A percentile compares a stretch with the other conserved stretches of the same genome.
Evolutionary conservation across 352 stramenopile genomes (phyloP).

Genomic region (Globisporangium megalacanthum): DNA sequence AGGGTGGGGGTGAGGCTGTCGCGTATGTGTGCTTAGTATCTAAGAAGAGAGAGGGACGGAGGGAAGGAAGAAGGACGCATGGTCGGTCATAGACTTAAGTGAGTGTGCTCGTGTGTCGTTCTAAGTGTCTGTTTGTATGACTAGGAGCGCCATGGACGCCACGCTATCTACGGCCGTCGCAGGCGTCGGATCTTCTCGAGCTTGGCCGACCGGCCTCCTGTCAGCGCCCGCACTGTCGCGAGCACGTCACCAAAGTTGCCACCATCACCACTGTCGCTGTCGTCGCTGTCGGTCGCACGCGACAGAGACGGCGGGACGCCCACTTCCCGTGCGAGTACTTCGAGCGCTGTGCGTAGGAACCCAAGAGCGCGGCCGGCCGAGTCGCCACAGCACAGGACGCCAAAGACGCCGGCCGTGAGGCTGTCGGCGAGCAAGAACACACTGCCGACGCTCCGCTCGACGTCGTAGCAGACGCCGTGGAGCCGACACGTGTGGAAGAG

Average conservation of each 20-base stretch:
- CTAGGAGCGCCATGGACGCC: not conserved
- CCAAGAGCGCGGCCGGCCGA: slow-evolving; percentile 37
- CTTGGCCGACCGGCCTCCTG: slow-evolving; percentile 31
- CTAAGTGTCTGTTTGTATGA: not conserved
- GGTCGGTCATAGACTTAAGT: no score
- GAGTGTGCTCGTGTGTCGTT: no score
- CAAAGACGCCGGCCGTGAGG: slow-evolving; percentile 74
- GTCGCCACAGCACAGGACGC: slow-evolving; percentile 59
- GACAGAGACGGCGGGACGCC: slow-evolving; percentile 26
- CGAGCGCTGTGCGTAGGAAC: slow-evolving; percentile 61
- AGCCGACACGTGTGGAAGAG: slow-evolving; percentile 88
- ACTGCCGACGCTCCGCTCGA: slow-evolving; percentile 54
- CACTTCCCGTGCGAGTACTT: slow-evolving; percentile 66
- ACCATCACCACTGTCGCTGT: slow-evolving; percentile 9
- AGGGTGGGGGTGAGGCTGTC: not conserved
- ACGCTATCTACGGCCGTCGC: slow-evolving; percentile 11
- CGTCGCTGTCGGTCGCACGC: slow-evolving; percentile 6
- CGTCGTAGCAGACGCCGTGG: slow-evolving; percentile 86
- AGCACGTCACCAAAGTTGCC: slow-evolving; percentile 68
- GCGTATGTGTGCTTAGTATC: slow-evolving; percentile 1
- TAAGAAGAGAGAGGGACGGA: no score
- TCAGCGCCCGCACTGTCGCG: slow-evolving; percentile 35
- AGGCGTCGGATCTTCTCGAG: slow-evolving; percentile 35
- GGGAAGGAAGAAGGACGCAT: not conserved
- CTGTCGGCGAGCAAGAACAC: slow-evolving; percentile 77